Conservation (phyloP, 768 basidiomycete species). For the Hortiboletus flavorubellus region DNA sequence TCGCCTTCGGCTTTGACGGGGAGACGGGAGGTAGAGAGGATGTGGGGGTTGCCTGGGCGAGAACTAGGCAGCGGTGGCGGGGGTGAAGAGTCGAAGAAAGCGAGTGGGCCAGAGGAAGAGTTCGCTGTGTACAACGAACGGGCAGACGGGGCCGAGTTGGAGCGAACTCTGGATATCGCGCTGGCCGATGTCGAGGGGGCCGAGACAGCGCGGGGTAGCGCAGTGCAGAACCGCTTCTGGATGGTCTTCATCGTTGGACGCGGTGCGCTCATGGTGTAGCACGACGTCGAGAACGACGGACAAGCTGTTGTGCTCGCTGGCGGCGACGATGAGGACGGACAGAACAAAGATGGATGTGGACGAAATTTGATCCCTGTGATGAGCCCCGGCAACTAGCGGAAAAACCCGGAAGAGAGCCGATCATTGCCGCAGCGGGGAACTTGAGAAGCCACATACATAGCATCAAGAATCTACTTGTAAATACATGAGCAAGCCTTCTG, state of each 20-base stretch:
- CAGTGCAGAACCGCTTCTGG: slow-evolving; percentile 50
- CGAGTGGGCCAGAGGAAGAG: slow-evolving; percentile 28
- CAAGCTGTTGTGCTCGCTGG: slow-evolving; percentile 12
- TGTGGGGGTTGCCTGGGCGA: slow-evolving; percentile 38
- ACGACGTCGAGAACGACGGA: not conserved
- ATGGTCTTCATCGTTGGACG: slow-evolving; percentile 46
- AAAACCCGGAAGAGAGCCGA: slow-evolving; percentile 15
- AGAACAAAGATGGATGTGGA: not conserved
- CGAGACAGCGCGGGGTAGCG: slow-evolving; percentile 35
- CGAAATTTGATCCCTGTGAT: not conserved
- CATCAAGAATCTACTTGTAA: slow-evolving; percentile 4
- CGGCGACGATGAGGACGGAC: slow-evolving; percentile 2
- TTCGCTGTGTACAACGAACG: slow-evolving; percentile 43
- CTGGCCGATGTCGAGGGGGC: slow-evolving; percentile 29
- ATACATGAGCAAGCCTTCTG: slow-evolving; percentile 15
- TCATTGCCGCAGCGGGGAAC: not conserved
- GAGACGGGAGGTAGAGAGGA: slow-evolving; percentile 41
- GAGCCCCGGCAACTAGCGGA: slow-evolving; percentile 5
- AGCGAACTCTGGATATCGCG: slow-evolving; percentile 39
- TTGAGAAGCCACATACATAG: too few relatives aligned
- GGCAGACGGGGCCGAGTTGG: slow-evolving; percentile 39
- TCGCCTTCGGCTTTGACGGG: slow-evolving; percentile 47
- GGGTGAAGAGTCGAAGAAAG: slow-evolving; percentile 40
- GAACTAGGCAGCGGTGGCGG: slow-evolving; percentile 39
- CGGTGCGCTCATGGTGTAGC: slow-evolving; percentile 33